Base-by-base conservation (phyloP, 2,329 filamentous ascomycete genomes). In the Clarireedia homoeocarpa region DNA sequence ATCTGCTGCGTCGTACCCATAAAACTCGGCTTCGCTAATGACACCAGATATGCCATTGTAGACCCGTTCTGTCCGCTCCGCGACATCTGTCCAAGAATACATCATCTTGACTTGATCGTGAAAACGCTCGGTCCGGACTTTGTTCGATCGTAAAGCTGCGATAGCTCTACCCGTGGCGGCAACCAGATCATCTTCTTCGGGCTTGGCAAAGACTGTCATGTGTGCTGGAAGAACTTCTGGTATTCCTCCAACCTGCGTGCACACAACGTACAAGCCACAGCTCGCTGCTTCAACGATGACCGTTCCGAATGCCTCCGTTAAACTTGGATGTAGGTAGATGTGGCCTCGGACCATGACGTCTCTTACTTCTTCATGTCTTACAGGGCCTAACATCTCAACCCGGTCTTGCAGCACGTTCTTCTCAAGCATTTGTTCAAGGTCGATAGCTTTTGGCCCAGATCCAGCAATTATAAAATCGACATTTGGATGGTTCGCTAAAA, bases 61-160 rank as follows among this genome's bases (percentile, higher is more conserved):
- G 0, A 99, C 94, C 30, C 92, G 82, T 73, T 99, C 94, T 0
- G 94, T 97, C 55, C 94, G 87, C 65, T 88, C 82, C 14, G 94
- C 94, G 27, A 99, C 92, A 70, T 99, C 92, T 27, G 89, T 89
- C 94, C 94, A 99, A 1, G 90, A 95, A 74, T 99, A 99, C 94
- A 97, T 97, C 75, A 88, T 89, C 71, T 92, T 91, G 60, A 99
- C 94, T 71, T 97, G 89, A 63, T 96, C 92, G 70, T 99, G 94
- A 68, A 99, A 99, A 44, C 86, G 83, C 70, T 97, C 92, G 0
- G 94, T 95, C 60, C 90, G 85, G 27, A 99, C 87, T 65, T 86
- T 89, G 63, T 91, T 92, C 5, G 86, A 87, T 46, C 92, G 85
- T 55, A 99, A 78, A 30, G 89, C 86, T 0, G 85, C 86, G 59